Percentiles rank a stretch among this genome's conserved stretches.
Conservation (phyloP, 1,139 yeast genomes). For the Diutina pseudorugosa region DNA sequence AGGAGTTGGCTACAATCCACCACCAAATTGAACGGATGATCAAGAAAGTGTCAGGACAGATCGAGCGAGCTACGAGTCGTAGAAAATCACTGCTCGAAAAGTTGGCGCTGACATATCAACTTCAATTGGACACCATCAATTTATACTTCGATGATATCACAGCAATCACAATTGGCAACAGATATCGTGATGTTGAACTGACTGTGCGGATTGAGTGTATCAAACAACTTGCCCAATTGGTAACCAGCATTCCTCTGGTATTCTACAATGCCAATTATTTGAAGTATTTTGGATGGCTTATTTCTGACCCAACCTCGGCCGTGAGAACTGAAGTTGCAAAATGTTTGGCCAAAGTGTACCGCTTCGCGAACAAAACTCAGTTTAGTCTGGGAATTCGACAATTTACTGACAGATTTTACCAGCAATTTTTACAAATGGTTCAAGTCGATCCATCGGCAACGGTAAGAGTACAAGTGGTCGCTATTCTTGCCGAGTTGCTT, state of each 20-base stretch:
- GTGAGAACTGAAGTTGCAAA: conserved; percentile 60
- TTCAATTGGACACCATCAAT: conserved; percentile 40
- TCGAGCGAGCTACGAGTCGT: not conserved
- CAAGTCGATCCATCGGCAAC: not conserved
- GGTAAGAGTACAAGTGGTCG: not conserved
- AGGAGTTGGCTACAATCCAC: not conserved
- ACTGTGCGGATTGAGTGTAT: conserved; percentile 61
- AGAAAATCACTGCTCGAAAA: conserved; percentile 13
- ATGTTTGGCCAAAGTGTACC: conserved; percentile 40
- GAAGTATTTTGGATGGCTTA: conserved; percentile 73
- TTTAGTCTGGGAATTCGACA: conserved; percentile 43
- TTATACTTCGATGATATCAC: conserved; percentile 55
- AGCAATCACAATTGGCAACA: conserved; percentile 55
- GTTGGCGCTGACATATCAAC: conserved; percentile 30
- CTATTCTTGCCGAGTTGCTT: not conserved
- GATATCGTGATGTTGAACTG: conserved; percentile 76
- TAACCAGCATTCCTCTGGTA: conserved; percentile 54
- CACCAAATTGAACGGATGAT: not conserved
- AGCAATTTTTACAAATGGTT: conserved; percentile 50
- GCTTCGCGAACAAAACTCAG: conserved; percentile 11
- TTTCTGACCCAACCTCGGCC: conserved; percentile 52
- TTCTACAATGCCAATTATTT: conserved; percentile 61
- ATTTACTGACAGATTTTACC: conserved; percentile 60
- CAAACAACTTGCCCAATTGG: conserved; percentile 51
- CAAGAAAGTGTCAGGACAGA: not conserved